phyloP scores from a whole-genome alignment of 495 filamentous ascomycete genomes.

The Staphylotrichum tortipilum region DNA sequence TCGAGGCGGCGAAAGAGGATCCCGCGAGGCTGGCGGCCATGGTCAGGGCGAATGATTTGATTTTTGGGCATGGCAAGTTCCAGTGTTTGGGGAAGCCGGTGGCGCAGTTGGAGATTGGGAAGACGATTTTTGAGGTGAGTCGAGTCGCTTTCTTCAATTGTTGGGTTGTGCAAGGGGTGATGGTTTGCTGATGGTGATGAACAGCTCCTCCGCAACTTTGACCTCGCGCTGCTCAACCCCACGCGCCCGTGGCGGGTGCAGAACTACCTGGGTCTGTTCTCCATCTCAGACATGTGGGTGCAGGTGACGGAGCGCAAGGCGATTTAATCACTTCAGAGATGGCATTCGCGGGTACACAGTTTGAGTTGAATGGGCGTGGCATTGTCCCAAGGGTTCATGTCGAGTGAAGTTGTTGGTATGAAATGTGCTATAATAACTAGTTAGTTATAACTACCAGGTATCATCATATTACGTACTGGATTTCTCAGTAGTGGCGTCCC shows the following conservation, averaged over 20 bases:
- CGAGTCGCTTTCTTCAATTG: background rate
- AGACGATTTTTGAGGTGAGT: slow-evolving; percentile 44
- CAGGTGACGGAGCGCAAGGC: slow-evolving; percentile 14
- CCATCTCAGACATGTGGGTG: slow-evolving; percentile 13
- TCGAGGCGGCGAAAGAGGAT: too few species aligned
- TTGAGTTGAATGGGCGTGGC: too few species aligned
- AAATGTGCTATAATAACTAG: too few species aligned
- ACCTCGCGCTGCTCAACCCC: slow-evolving; percentile 38
- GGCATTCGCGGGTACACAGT: too few species aligned
- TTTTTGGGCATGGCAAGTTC: slow-evolving; percentile 31
- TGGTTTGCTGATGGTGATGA: too few species aligned
- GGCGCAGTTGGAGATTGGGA: slow-evolving; percentile 37
- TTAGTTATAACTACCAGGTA: too few species aligned
- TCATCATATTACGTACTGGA: too few species aligned
- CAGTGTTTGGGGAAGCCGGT: slow-evolving; percentile 32
- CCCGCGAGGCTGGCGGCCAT: slow-evolving; percentile 11
- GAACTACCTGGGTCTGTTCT: slow-evolving; percentile 8
- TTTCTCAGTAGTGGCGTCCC: too few species aligned
- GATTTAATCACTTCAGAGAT: too few species aligned
- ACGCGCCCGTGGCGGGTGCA: slow-evolving; percentile 28
- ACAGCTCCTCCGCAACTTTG: slow-evolving; percentile 43
- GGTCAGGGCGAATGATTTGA: slow-evolving; percentile 17
- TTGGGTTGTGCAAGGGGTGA: too few species aligned
- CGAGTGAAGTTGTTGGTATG: too few species aligned
- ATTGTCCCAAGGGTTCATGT: too few species aligned